These are phyloP conservation scores for Trichoderma sp. DNA, from an alignment of 2,329 filamentous ascomycete species.

Conservation along the genomic window DNA sequence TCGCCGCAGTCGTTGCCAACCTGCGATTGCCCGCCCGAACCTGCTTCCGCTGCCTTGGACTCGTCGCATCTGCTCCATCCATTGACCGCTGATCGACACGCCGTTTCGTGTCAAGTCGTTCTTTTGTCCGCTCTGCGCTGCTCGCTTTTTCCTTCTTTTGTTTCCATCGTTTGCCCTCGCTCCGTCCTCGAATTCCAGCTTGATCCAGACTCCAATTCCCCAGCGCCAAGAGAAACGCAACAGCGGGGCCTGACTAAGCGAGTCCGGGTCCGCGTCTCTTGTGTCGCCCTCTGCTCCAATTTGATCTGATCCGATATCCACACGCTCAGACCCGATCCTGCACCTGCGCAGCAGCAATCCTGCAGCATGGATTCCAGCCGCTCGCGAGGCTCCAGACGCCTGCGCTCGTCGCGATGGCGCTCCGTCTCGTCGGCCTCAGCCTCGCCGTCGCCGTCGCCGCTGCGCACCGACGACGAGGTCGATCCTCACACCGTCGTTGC, in stretches of 20 bases:
- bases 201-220: background rate
- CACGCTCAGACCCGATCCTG: conserved; percentile 17
- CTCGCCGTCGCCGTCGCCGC: background rate
- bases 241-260: background rate
- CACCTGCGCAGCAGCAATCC: background rate
- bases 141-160: background rate
- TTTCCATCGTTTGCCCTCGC: background rate
- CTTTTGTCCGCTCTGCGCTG: background rate
- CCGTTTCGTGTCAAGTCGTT: background rate
- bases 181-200: background rate
- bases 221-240: background rate
- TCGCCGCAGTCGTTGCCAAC: background rate
- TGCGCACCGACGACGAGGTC: background rate
- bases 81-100: background rate
- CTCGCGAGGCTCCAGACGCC: background rate
- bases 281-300: background rate
- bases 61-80: background rate
- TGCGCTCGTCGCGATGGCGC: background rate
- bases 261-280: background rate
- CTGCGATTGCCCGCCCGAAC: background rate
- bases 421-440: background rate
- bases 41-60: background rate
- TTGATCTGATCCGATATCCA: background rate
- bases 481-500: conserved; percentile 6
- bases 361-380: conserved; percentile 3